A percentile compares a stretch with the other conserved stretches of the same genome.
Conservation (phyloP, 108 stramenopile species). For the Nitzschia sp. region DNA sequence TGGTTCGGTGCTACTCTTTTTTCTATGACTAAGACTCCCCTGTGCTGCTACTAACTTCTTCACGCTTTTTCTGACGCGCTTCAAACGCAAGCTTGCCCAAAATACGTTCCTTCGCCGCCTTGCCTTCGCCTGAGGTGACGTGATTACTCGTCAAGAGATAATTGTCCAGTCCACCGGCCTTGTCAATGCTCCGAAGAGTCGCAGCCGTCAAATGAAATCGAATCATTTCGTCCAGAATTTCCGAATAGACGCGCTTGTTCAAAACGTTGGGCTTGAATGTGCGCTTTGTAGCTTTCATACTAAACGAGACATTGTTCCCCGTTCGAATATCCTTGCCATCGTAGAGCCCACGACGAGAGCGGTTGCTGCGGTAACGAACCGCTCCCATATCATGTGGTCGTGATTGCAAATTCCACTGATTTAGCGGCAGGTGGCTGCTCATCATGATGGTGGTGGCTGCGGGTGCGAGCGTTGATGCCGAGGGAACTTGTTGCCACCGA, state of each 20-base stretch:
- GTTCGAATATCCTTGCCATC: constrained; percentile 79
- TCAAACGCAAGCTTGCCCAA: constrained; percentile 5
- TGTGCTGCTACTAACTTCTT: no score
- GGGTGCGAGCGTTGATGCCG: no score
- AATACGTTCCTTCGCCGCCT: constrained; percentile 43
- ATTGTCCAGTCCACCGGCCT: constrained; percentile 80
- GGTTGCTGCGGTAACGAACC: constrained; percentile 63
- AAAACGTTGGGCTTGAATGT: constrained; percentile 86
- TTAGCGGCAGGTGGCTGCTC: background rate
- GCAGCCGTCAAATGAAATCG: constrained; percentile 79
- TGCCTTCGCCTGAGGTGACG: constrained; percentile 52
- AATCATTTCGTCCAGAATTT: constrained; percentile 82
- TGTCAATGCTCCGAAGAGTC: constrained; percentile 81
- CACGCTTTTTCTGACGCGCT: constrained; percentile 1
- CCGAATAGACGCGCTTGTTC: constrained; percentile 72
- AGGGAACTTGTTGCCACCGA: background rate
- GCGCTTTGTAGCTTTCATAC: constrained; percentile 71
- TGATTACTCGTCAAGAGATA: constrained; percentile 75
- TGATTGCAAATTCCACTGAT: background rate
- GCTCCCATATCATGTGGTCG: constrained; percentile 14
- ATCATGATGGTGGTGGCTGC: background rate
- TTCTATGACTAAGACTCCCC: no score
- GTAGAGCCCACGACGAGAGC: constrained; percentile 80
- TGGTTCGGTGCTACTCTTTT: no score
- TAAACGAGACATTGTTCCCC: constrained; percentile 81